Percentiles rank a stretch among this genome's conserved stretches.
Conservation (phyloP, 768 basidiomycete genomes). For the Xerocomus brunneocitrinus region DNA sequence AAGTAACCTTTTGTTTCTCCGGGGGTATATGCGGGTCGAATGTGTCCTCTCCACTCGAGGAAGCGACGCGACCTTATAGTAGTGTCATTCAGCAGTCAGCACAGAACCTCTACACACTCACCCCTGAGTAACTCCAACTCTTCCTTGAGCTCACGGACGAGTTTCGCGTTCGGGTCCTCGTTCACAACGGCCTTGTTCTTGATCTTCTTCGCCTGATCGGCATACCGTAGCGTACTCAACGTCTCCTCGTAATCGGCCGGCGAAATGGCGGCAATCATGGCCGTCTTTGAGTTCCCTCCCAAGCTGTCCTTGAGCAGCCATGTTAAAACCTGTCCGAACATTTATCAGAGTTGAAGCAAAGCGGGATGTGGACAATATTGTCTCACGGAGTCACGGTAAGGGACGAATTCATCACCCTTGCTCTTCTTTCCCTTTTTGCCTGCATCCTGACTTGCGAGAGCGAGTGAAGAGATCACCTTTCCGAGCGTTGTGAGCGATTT, state of each 20-base stretch:
- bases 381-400: slow-evolving; percentile 93
- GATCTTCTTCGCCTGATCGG: slow-evolving; percentile 99
- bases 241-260: slow-evolving; percentile 99
- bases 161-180: slow-evolving; percentile 98
- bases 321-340: slow-evolving; percentile 68
- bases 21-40: slow-evolving; percentile 89
- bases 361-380: not conserved
- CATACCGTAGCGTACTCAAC: slow-evolving; percentile 92
- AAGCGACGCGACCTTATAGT: slow-evolving; percentile 66
- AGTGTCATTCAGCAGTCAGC: slow-evolving; percentile 7
- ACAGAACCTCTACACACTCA: slow-evolving; percentile 27
- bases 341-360: slow-evolving; percentile 5
- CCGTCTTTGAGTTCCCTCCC: slow-evolving; percentile 96
- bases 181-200: slow-evolving; percentile 99
- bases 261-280: slow-evolving; percentile 98
- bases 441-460: slow-evolving; percentile 50
- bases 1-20: slow-evolving; percentile 93
- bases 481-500: slow-evolving; percentile 97
- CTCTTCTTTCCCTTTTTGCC: slow-evolving; percentile 87
- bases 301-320: slow-evolving; percentile 98
- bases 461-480: slow-evolving; percentile 93
- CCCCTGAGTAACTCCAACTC: slow-evolving; percentile 90
- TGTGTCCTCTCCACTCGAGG: slow-evolving; percentile 61
- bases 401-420: slow-evolving; percentile 88
- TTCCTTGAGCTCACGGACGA: slow-evolving; percentile 98